Base-by-base conservation (phyloP, 371 early-diverging fungal species). In the Dinochytrium kinnereticum region DNA sequence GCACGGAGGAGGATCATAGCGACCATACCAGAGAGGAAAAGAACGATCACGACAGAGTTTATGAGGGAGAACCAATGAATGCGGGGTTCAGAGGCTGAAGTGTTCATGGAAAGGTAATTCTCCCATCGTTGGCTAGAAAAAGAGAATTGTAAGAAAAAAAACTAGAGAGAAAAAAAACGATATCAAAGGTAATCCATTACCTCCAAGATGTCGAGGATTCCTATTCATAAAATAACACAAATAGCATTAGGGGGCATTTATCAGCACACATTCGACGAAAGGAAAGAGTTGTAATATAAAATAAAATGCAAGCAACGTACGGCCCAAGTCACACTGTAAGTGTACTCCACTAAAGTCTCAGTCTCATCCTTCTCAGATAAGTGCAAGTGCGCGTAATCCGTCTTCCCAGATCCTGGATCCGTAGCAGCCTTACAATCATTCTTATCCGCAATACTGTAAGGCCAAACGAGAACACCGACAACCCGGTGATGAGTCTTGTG, bases 31-130 rank as follows among this genome's bases (percentile, higher is more conserved):
- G 92, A 92, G 82, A 96, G 92, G 55, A 84, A 49, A 1, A 94
- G 78, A 1, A 94, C 93, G 75, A 95, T 93, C 49, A 93, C 90
- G 44, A 91, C 87, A 28, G 95, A 95, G 87, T 94, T 93, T 70
- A 94, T 89, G 70, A 96, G 79, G 49, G 91, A 91, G 85, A 85
- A 87, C 90, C 90, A 90, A 76, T 90, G 90, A 76, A 95, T 94
- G 72, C 91, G 88, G 33, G 95, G 92, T 70, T 95, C 94, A 33
- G 86, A 61, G 3, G 64, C 36, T 5, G 55, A 21, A 7, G 34
- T 19, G 64, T 38, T 81, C 19, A 91, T 88, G 64, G 90, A 83
- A 61, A 97, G 73, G 74, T 95, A 96, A 71, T 84, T 87, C 80
- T 96, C 96, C 97, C 97, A 96, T 40, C 97, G 90, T 1, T 61